Base-by-base conservation (phyloP, 768 basidiomycete species). In the Russula virescens region DNA sequence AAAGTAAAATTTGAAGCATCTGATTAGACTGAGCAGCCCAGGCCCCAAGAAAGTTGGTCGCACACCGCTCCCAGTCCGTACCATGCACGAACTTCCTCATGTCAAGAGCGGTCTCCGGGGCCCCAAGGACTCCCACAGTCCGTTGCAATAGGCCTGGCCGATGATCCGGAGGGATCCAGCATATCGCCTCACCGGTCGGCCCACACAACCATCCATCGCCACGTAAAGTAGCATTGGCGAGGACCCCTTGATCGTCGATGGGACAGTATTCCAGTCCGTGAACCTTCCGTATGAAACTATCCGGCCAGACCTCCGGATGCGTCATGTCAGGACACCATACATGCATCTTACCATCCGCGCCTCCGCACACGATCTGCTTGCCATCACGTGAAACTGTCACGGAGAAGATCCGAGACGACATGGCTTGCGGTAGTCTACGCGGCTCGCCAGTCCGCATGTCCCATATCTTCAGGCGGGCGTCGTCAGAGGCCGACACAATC, bases 401-500 rank as follows among this genome's bases (percentile, higher is more conserved):
- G 3, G 35, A 19, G 3, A 64, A 42, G n/a, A n/a, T n/a, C n/a
- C n/a, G n/a, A n/a, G n/a, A n/a, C n/a, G n/a, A n/a, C n/a, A n/a
- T n/a, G n/a, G n/a, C n/a, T n/a, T n/a, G n/a, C n/a, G n/a, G n/a
- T n/a, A n/a, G n/a, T n/a, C n/a, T n/a, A n/a, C n/a, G n/a, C n/a
- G n/a, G n/a, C 40, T 61, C 54, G 47, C 63, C 63, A 54, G 3
- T 64, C 9, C 35, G 53, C 26, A n/a, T n/a, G 53, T 64, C 59
- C 35, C 38, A 64, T 38, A 55, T 61, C 31, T 60, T n/a, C 26
- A 64, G 9, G 21, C 21, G 42, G 11, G 21, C 48, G n/a, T 64
- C 63, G 35, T 64, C 61, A 3, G 64, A 62, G 19, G 34, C 64
- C 0, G 64, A 65, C 5, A 62, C 34, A 8, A 65, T 38, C 35